phyloP scores from a whole-genome alignment of 495 filamentous ascomycete genomes.

The Aspergillus hancockii region DNA sequence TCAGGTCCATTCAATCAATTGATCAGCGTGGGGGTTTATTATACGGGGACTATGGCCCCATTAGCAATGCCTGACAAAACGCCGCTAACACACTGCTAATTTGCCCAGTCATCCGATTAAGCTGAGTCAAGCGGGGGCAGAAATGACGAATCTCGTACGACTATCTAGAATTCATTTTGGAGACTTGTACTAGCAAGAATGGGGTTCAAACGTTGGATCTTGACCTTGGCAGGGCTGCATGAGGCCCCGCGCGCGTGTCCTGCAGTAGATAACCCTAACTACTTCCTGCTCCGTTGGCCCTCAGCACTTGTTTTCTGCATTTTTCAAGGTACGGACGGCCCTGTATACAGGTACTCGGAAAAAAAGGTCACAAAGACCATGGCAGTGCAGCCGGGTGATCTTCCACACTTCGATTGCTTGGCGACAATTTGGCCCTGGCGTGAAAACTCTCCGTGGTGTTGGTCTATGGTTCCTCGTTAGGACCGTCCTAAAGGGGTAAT shows the following conservation, averaged over 20 bases:
- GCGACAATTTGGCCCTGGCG: background rate
- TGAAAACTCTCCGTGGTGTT: background rate
- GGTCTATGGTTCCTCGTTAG: background rate
- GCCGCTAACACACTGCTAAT: too few species aligned
- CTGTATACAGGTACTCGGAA: background rate
- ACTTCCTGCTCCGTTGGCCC: background rate
- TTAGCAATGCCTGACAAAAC: background rate
- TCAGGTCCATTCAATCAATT: background rate
- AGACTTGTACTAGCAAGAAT: too few species aligned
- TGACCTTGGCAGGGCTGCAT: too few species aligned
- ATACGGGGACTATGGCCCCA: background rate
- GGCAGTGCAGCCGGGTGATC: background rate
- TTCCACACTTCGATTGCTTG: background rate
- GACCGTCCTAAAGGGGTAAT: background rate
- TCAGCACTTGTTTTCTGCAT: background rate
- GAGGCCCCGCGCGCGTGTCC: too few species aligned
- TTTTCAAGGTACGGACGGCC: background rate
- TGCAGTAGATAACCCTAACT: too few species aligned
- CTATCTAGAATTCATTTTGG: too few species aligned
- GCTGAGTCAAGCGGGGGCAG: too few species aligned
- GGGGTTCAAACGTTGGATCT: too few species aligned
- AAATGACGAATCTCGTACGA: too few species aligned
- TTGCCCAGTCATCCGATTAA: too few species aligned
- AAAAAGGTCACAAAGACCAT: background rate
- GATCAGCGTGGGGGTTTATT: background rate